Evolutionary conservation across 306 rosid species (phyloP).

Genomic region (Medicago lupulina): DNA sequence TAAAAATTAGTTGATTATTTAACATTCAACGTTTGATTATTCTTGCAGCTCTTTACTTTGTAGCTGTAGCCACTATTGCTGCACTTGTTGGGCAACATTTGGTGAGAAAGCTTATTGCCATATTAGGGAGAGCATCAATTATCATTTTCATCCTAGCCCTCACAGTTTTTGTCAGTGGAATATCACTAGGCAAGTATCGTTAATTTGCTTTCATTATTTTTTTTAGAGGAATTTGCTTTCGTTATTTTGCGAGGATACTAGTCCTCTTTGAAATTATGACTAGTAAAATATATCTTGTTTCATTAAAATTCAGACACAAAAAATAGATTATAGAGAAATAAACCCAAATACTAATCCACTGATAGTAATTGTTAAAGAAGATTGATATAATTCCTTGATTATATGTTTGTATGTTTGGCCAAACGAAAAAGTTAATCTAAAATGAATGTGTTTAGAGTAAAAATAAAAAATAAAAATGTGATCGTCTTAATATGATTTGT

Average conservation of each 20-base stretch:
- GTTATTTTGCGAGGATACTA: not conserved
- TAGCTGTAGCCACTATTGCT: slow-evolving; percentile 64
- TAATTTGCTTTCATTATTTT: not conserved
- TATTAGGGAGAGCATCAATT: slow-evolving; percentile 67
- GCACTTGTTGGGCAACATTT: slow-evolving; percentile 73
- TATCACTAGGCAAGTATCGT: slow-evolving; percentile 47
- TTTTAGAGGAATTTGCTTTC: not conserved
- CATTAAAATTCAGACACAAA: no score
- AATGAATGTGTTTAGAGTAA: no score
- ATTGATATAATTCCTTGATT: no score
- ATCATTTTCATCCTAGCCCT: slow-evolving; percentile 71
- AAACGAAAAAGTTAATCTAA: no score
- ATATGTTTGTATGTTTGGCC: no score
- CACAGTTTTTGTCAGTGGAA: slow-evolving; percentile 69
- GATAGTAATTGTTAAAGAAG: not conserved
- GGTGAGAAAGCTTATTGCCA: slow-evolving; percentile 64
- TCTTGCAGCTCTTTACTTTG: slow-evolving; percentile 69
- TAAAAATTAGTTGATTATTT: no score
- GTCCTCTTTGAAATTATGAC: not conserved
- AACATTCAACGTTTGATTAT: slow-evolving; percentile 14
- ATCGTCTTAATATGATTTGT: no score
- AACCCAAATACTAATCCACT: no score
- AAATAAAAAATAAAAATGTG: no score
- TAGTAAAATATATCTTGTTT: no score
- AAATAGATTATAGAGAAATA: no score